Conservation (phyloP, 495 filamentous ascomycete genomes). For the Aspergillus nidulans region DNA sequence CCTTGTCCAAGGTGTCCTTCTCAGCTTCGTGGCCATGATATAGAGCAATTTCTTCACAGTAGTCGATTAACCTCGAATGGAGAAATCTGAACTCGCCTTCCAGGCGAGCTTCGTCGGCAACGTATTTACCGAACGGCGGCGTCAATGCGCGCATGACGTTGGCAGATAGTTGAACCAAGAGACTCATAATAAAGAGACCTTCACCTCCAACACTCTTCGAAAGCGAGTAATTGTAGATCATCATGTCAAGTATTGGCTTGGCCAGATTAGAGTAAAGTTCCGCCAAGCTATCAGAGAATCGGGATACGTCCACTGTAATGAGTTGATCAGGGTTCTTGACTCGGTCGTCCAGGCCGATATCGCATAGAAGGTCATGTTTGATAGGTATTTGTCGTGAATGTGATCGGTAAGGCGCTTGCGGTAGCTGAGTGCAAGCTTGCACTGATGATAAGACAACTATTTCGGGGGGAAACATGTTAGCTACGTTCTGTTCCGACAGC, state of each 20-base stretch:
- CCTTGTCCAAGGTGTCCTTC: conserved; percentile 95
- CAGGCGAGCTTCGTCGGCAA: conserved; percentile 89
- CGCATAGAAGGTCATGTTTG: conserved; percentile 95
- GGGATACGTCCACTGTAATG: conserved; percentile 91
- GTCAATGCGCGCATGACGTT: conserved; percentile 91
- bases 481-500: not conserved
- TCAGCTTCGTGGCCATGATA: conserved; percentile 93
- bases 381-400: conserved; percentile 90
- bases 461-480: not conserved
- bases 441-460: conserved; percentile 95
- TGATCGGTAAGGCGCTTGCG: conserved; percentile 85
- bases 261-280: conserved; percentile 97
- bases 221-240: conserved; percentile 90
- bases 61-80: conserved; percentile 90
- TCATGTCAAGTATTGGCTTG: conserved; percentile 90
- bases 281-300: conserved; percentile 91
- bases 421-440: conserved; percentile 87
- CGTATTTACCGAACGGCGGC: conserved; percentile 97
- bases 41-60: conserved; percentile 89
- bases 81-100: conserved; percentile 97
- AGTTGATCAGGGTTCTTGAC: conserved; percentile 99
- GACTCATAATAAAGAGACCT: conserved; percentile 87
- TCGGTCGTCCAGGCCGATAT: conserved; percentile 88
- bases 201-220: conserved; percentile 92
- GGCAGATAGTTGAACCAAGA: conserved; percentile 89